Conservation (phyloP, 1,139 yeast genomes). For the Scheffersomyces lignicola region DNA sequence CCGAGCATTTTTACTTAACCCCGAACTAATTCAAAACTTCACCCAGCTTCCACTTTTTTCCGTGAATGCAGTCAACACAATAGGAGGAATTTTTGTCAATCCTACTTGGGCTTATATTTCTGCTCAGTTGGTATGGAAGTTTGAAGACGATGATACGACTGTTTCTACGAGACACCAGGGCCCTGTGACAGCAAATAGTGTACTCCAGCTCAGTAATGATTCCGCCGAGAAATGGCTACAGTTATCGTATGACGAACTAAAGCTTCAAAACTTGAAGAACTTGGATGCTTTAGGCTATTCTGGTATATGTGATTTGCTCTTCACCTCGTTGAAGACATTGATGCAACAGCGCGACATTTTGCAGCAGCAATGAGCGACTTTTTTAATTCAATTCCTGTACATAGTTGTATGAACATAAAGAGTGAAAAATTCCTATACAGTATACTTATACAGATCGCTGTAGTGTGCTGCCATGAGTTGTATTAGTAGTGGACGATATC, state of each 20-base stretch:
- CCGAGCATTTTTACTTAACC: constrained; percentile 43
- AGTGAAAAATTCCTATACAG: too few relatives aligned
- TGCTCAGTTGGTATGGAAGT: constrained; percentile 42
- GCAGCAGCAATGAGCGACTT: background rate
- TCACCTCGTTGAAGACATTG: constrained; percentile 31
- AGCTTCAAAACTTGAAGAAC: constrained; percentile 33
- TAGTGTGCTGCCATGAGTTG: too few relatives aligned
- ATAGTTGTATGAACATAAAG: too few relatives aligned
- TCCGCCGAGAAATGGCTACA: constrained; percentile 29
- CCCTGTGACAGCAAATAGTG: constrained; percentile 39
- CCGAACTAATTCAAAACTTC: constrained; percentile 34
- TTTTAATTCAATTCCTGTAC: too few relatives aligned
- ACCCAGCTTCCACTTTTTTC: constrained; percentile 31
- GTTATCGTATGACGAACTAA: constrained; percentile 36
- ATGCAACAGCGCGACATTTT: constrained; percentile 1
- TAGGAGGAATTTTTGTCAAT: constrained; percentile 53
- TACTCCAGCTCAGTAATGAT: constrained; percentile 20
- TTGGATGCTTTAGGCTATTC: constrained; percentile 37
- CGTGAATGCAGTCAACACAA: constrained; percentile 21
- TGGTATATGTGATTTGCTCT: constrained; percentile 47
- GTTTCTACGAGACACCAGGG: constrained; percentile 43
- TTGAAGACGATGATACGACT: constrained; percentile 42
- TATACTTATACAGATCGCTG: too few relatives aligned
- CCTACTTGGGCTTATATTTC: constrained; percentile 54
- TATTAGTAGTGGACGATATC: too few relatives aligned